Percentiles rank a stretch among this genome's conserved stretches.
Evolutionary conservation across 225 moss, liverwort and hornwort species (phyloP).

Genomic region (Polytrichum formosum): DNA sequence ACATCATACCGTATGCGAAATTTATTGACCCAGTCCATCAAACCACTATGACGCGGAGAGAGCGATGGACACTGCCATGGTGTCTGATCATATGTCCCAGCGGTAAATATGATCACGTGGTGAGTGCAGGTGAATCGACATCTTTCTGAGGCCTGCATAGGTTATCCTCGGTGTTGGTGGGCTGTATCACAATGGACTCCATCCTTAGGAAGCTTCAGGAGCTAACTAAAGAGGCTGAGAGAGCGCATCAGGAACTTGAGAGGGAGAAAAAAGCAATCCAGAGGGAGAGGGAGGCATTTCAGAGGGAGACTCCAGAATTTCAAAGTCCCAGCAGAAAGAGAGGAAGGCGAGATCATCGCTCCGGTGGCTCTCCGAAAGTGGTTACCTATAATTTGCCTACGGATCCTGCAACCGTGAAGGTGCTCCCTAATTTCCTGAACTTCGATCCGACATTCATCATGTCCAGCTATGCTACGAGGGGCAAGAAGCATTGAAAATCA

Average conservation of each 20-base stretch:
- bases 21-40: no score
- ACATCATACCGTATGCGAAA: no score
- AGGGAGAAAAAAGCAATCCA: no score
- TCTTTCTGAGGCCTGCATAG: conserved; percentile 1
- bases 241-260: conserved; percentile 5
- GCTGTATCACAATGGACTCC: conserved; percentile 22
- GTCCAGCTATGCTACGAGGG: background rate
- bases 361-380: conserved; percentile 12
- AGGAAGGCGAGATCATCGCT: conserved; percentile 16
- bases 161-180: background rate
- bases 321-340: conserved; percentile 13
- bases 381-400: conserved; percentile 8
- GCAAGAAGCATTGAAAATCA: background rate
- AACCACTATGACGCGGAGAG: no score
- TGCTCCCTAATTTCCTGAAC: background rate
- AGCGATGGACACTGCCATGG: no score
- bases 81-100: no score
- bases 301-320: background rate
- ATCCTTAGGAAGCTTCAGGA: conserved; percentile 39
- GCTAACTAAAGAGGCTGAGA: conserved; percentile 23
- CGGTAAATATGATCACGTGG: background rate
- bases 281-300: no score
- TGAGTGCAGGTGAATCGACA: conserved; percentile 31
- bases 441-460: background rate
- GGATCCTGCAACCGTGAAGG: conserved; percentile 17